A percentile compares a stretch with the other conserved stretches of the same genome.
These are phyloP conservation scores for Yamadazyma insecticola DNA, from an alignment of 805 yeast species.

Conservation along the genomic window DNA sequence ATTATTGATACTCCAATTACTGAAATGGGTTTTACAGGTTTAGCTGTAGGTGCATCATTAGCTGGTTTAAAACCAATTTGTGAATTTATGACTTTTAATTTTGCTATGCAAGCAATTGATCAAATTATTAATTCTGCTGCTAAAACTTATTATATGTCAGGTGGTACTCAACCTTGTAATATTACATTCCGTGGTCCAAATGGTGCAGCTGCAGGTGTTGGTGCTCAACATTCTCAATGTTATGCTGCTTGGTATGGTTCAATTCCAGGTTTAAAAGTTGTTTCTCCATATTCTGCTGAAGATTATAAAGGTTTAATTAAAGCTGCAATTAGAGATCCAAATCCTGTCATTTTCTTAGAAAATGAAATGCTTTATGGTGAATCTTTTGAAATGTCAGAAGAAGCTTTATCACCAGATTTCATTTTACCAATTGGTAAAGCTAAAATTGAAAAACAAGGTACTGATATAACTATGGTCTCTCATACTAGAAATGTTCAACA, in stretches of 20 bases:
- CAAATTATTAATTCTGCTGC: conserved; percentile 98
- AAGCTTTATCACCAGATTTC: conserved; percentile 82
- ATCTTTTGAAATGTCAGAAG: conserved; percentile 83
- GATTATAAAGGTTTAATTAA: conserved; percentile 94
- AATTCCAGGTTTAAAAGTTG: conserved; percentile 95
- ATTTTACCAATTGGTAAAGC: conserved; percentile 93
- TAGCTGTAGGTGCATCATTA: conserved; percentile 93
- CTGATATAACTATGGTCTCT: conserved; percentile 83
- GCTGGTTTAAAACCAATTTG: conserved; percentile 95
- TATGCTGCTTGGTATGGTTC: conserved; percentile 97
- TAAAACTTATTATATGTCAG: conserved; percentile 98
- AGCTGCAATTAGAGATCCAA: conserved; percentile 98
- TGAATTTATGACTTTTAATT: conserved; percentile 99
- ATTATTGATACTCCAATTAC: conserved; percentile 97
- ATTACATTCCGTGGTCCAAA: conserved; percentile 99
- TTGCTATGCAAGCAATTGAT: conserved; percentile 99
- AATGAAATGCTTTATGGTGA: conserved; percentile 95
- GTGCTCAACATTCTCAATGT: conserved; percentile 98
- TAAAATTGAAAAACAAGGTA: conserved; percentile 89
- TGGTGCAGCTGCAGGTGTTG: conserved; percentile 99
- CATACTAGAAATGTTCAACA: conserved; percentile 88
- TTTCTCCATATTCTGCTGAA: conserved; percentile 92
- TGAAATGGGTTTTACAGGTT: conserved; percentile 97
- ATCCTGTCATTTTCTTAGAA: conserved; percentile 93
- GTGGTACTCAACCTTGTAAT: conserved; percentile 97